Conservation (phyloP, 768 basidiomycete species). For the Kwoniella sp. region DNA sequence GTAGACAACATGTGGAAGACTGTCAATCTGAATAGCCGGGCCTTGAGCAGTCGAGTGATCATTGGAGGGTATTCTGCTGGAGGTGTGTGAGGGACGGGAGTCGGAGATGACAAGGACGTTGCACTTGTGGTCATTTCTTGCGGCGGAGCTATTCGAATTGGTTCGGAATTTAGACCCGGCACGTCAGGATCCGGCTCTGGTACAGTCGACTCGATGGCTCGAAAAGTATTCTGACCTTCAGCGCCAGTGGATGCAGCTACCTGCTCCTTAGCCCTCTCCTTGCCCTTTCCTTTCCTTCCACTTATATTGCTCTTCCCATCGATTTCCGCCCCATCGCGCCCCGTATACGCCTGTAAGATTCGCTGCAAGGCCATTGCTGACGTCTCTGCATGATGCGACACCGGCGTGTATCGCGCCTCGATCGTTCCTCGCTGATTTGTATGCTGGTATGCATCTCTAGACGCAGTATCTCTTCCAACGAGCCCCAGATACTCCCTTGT, state of each 20-base stretch:
- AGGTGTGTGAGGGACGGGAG: too few relatives aligned
- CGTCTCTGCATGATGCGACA: constrained; percentile 8
- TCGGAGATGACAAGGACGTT: neutral
- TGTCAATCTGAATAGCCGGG: constrained; percentile 34
- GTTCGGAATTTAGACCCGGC: too few relatives aligned
- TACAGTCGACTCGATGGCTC: too few relatives aligned
- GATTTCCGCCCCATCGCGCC: neutral
- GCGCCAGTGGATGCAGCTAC: too few relatives aligned
- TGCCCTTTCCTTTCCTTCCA: neutral
- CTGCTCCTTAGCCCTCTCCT: neutral
- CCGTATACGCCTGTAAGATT: constrained; percentile 15
- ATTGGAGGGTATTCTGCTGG: constrained; percentile 33
- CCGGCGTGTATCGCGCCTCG: neutral
- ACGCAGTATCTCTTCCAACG: neutral
- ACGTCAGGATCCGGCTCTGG: too few relatives aligned
- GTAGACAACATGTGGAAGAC: constrained; percentile 36
- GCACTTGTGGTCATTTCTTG: too few relatives aligned
- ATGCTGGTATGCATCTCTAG: neutral
- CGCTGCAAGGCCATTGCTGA: constrained; percentile 17
- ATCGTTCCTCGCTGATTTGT: neutral
- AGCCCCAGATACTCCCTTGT: constrained; percentile 20
- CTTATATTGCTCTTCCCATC: neutral
- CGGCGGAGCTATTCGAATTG: too few relatives aligned
- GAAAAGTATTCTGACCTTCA: too few relatives aligned
- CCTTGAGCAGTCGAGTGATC: constrained; percentile 30